Percentiles rank a stretch among this genome's conserved stretches.
Evolutionary conservation across 2,329 filamentous ascomycete species (phyloP).

Genomic region (Bipolaris bicolor): DNA sequence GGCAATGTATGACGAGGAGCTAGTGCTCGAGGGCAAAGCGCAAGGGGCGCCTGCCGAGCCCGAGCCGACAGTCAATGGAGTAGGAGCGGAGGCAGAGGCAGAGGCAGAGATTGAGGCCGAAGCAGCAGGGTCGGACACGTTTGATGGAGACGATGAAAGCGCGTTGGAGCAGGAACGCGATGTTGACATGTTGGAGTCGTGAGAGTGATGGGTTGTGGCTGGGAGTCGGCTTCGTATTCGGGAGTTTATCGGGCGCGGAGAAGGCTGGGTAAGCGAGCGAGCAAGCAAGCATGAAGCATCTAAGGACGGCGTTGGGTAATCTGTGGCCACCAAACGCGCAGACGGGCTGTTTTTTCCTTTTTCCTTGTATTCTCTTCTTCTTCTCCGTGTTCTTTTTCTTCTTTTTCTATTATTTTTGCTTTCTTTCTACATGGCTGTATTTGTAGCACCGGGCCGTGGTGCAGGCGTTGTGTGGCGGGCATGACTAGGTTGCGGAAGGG

Average conservation of each 20-base stretch:
- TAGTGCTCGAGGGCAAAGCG: conserved; percentile 25
- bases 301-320: conserved; percentile 34
- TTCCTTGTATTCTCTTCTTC: neutral
- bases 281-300: conserved; percentile 28
- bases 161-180: conserved; percentile 29
- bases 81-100: neutral
- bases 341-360: conserved; percentile 7
- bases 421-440: neutral
- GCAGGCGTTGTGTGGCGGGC: neutral
- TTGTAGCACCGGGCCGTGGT: neutral
- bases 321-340: conserved; percentile 11
- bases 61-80: conserved; percentile 4
- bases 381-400: neutral
- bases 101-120: conserved; percentile 1
- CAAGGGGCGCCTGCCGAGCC: neutral
- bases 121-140: conserved; percentile 21
- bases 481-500: neutral
- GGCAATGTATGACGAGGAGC: conserved; percentile 34
- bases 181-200: conserved; percentile 43
- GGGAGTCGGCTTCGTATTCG: conserved; percentile 11
- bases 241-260: conserved; percentile 26
- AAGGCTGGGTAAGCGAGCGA: conserved; percentile 16
- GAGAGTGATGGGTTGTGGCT: conserved; percentile 7
- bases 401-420: neutral
- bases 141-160: conserved; percentile 35